Conservation (phyloP, 495 filamentous ascomycete species). For the Aspergillus funiculosus region DNA sequence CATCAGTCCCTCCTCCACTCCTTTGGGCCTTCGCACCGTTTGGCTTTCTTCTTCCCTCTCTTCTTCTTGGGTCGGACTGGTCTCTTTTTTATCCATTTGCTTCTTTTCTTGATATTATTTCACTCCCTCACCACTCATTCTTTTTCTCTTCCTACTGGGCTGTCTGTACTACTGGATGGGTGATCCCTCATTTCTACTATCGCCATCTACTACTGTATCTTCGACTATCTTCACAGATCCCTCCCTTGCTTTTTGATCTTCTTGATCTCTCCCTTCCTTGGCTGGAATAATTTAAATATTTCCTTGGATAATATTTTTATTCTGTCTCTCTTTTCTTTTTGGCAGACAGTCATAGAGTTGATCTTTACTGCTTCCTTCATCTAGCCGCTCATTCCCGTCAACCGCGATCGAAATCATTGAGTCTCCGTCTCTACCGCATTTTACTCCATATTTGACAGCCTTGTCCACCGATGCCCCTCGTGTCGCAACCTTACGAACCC, state of each 20-base stretch:
- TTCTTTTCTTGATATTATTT: slow-evolving; percentile 17
- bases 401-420: slow-evolving; percentile 12
- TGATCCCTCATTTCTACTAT: not conserved
- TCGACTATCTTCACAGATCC: slow-evolving; percentile 7
- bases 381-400: slow-evolving; percentile 6
- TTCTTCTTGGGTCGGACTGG: slow-evolving; percentile 5
- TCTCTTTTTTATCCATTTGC: slow-evolving; percentile 18
- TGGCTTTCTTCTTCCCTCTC: not conserved
- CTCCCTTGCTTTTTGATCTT: slow-evolving; percentile 10
- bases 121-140: slow-evolving; percentile 1
- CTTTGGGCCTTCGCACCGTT: slow-evolving; percentile 22
- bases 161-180: not conserved
- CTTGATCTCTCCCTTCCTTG: slow-evolving; percentile 5
- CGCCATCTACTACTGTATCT: not conserved
- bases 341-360: too few species aligned
- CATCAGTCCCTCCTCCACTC: slow-evolving; percentile 28
- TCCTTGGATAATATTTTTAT: slow-evolving; percentile 6
- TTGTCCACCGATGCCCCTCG: slow-evolving; percentile 9
- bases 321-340: too few species aligned
- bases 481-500: slow-evolving; percentile 3
- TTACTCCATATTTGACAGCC: not conserved
- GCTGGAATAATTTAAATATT: not conserved
- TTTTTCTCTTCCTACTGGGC: not conserved
- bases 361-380: not conserved
- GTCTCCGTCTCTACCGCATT: slow-evolving; percentile 7